Conservation (phyloP, 352 stramenopile species). For the Phytophthora meadii region DNA sequence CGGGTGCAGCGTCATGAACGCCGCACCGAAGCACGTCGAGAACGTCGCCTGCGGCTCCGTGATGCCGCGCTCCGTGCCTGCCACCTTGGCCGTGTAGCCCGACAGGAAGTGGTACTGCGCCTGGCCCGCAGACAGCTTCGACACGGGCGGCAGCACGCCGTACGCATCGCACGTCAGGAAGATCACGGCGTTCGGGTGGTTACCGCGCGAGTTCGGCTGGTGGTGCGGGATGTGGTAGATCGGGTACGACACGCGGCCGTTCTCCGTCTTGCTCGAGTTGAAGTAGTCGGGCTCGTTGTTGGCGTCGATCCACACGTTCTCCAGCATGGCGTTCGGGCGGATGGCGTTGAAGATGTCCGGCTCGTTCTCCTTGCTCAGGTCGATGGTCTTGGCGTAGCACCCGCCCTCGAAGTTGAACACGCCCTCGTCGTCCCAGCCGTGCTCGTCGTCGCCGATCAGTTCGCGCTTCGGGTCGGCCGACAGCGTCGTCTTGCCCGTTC, state of each 20-base stretch:
- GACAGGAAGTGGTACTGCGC: constrained; percentile 99
- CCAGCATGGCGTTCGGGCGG: constrained; percentile 95
- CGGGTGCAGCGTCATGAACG: constrained; percentile 97
- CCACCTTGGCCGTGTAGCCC: constrained; percentile 99
- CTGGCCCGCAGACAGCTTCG: constrained; percentile 93
- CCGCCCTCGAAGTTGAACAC: constrained; percentile 99
- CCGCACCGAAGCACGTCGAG: constrained; percentile 97
- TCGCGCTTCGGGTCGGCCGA: constrained; percentile 90
- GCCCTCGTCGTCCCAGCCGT: constrained; percentile 97
- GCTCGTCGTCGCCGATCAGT: constrained; percentile 90
- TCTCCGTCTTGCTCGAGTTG: constrained; percentile 97
- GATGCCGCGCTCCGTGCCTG: constrained; percentile 97
- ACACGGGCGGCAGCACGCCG: constrained; percentile 97
- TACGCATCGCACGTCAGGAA: constrained; percentile 99
- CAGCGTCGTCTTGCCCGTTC: constrained; percentile 92
- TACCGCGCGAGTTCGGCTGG: constrained; percentile 85
- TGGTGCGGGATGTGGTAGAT: constrained; percentile 99
- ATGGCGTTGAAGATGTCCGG: constrained; percentile 98
- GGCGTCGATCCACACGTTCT: constrained; percentile 94
- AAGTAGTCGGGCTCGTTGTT: constrained; percentile 94
- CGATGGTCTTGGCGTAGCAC: constrained; percentile 99
- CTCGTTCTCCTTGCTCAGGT: constrained; percentile 96
- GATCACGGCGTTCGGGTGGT: constrained; percentile 96
- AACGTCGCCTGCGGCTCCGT: constrained; percentile 97
- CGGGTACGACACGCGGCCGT: constrained; percentile 98